Percentiles rank a stretch among this genome's conserved stretches.
These are phyloP conservation scores for Tolypocladium endophyticum DNA, from an alignment of 2,329 filamentous ascomycete genomes.

Conservation along the genomic window DNA sequence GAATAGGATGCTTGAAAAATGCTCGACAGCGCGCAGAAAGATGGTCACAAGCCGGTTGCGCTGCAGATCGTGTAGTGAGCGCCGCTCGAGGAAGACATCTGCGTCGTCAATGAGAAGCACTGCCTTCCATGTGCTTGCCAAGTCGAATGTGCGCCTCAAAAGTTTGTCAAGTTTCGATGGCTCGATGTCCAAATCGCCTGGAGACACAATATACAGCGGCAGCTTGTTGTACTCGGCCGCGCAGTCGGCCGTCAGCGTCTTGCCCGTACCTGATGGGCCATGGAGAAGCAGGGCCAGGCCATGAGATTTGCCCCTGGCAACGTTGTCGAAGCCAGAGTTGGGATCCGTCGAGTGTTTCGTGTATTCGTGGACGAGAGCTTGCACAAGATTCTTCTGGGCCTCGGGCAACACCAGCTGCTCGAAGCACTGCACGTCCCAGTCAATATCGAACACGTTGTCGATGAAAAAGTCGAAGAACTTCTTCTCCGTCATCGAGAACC, in stretches of 20 bases:
- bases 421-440: background rate
- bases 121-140: slow-evolving; percentile 28
- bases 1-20: slow-evolving; percentile 35
- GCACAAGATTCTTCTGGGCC: background rate
- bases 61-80: slow-evolving; percentile 17
- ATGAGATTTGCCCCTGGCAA: slow-evolving; percentile 33
- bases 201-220: slow-evolving; percentile 38
- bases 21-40: slow-evolving; percentile 35
- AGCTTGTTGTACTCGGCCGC: slow-evolving; percentile 29
- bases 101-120: slow-evolving; percentile 27
- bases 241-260: slow-evolving; percentile 35
- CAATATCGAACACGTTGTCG: slow-evolving; percentile 7
- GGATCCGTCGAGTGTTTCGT: background rate
- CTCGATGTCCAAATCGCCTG: background rate
- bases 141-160: background rate
- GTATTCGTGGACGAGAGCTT: background rate
- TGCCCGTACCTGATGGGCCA: slow-evolving; percentile 36
- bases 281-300: slow-evolving; percentile 34
- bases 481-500: background rate
- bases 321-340: slow-evolving; percentile 16
- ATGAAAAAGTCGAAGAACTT: background rate
- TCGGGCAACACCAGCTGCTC: background rate
- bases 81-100: slow-evolving; percentile 21
- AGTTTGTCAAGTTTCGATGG: background rate
- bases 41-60: slow-evolving; percentile 25